phyloP scores from a whole-genome alignment of 2,329 filamentous ascomycete genomes.

The Cryphonectria carpinicola region DNA sequence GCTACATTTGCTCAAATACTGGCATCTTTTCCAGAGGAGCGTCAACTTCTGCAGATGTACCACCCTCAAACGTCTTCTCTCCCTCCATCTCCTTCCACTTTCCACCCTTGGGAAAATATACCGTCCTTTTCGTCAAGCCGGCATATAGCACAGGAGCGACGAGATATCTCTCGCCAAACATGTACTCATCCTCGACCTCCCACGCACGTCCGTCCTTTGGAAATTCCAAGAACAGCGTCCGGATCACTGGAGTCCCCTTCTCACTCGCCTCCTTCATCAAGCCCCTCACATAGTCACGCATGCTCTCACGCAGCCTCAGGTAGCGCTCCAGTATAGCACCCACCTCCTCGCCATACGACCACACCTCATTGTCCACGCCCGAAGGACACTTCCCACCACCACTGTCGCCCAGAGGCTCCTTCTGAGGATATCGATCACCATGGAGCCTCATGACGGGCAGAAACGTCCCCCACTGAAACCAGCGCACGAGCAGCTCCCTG shows the following conservation, averaged over 20 bases:
- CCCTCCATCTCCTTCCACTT: constrained; percentile 32
- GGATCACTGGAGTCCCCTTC: constrained; percentile 63
- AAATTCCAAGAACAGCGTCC: constrained; percentile 67
- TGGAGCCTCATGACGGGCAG: constrained; percentile 71
- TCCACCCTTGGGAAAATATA: constrained; percentile 55
- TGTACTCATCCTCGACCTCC: constrained; percentile 64
- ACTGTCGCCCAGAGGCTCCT: constrained; percentile 39
- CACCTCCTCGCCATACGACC: constrained; percentile 65
- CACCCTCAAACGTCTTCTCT: constrained; percentile 21
- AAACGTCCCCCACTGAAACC: constrained; percentile 72
- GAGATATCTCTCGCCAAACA: constrained; percentile 65
- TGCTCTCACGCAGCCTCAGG: constrained; percentile 58
- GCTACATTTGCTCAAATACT: constrained; percentile 23
- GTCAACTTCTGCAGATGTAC: constrained; percentile 24
- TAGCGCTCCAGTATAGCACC: constrained; percentile 65
- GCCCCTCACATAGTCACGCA: constrained; percentile 60
- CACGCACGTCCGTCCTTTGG: constrained; percentile 57
- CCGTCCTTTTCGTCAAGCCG: constrained; percentile 46
- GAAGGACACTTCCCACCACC: constrained; percentile 48
- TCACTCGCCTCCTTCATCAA: constrained; percentile 65
- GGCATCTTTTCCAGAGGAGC: constrained; percentile 26
- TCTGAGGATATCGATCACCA: constrained; percentile 64
- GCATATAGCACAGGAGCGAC: constrained; percentile 59
- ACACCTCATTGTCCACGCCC: constrained; percentile 66
- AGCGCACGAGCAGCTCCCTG: constrained; percentile 66